phyloP scores from a whole-genome alignment of 352 stramenopile species.

The Stramenopiles sp. region DNA sequence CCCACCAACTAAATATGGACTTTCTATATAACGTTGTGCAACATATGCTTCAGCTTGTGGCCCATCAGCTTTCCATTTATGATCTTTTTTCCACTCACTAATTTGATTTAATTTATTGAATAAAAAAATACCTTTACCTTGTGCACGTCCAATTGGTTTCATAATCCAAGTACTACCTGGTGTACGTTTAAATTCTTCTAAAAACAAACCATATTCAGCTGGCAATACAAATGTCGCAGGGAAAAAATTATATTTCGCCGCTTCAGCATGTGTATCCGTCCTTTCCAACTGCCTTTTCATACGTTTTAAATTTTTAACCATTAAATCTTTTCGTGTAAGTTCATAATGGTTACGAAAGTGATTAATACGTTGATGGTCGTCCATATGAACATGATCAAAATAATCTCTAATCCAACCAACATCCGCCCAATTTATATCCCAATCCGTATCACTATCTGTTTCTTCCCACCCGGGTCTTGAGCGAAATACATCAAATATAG shows the following conservation, averaged over 20 bases:
- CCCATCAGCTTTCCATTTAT: conserved; percentile 27
- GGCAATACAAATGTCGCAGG: conserved; percentile 75
- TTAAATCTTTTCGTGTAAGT: conserved; percentile 67
- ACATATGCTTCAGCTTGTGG: conserved; percentile 56
- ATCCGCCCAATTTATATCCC: conserved; percentile 58
- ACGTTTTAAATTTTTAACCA: conserved; percentile 81
- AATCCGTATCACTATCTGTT: conserved; percentile 49
- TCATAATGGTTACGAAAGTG: conserved; percentile 80
- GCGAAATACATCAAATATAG: conserved; percentile 45
- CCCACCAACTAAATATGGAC: conserved; percentile 69
- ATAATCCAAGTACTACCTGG: conserved; percentile 72
- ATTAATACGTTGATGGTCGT: conserved; percentile 55
- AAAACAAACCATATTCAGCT: conserved; percentile 74
- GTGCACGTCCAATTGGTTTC: conserved; percentile 60
- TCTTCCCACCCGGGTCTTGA: conserved; percentile 42
- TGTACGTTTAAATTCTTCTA: conserved; percentile 75
- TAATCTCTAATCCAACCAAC: conserved; percentile 58
- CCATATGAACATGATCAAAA: conserved; percentile 58
- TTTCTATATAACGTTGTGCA: conserved; percentile 75
- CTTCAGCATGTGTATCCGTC: conserved; percentile 27
- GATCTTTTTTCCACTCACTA: conserved; percentile 70
- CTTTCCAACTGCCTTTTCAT: conserved; percentile 52
- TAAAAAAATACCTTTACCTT: conserved; percentile 76
- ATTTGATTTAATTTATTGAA: conserved; percentile 79
- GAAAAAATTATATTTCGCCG: conserved; percentile 54